Conservation (phyloP, 1,284 basidiomycete species). For the Moniliella sp. region DNA sequence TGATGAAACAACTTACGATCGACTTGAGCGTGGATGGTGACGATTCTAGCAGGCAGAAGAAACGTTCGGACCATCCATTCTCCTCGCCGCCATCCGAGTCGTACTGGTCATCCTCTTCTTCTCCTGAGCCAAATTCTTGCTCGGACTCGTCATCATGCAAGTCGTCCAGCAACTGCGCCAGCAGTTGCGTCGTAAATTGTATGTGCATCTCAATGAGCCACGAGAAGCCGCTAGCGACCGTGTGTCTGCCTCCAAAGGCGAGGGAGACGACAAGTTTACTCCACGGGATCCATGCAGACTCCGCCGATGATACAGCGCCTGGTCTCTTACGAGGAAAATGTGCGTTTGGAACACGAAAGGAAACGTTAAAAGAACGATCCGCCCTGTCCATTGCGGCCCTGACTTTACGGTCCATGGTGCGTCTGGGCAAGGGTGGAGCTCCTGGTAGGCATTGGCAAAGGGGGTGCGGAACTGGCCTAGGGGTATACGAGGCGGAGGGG, state of each 20-base stretch:
- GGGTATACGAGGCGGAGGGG: too few relatives aligned
- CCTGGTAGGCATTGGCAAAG: too few relatives aligned
- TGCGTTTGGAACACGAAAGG: slow-evolving; percentile 47
- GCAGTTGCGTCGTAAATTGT: neutral
- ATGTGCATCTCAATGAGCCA: neutral
- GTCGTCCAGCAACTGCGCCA: neutral
- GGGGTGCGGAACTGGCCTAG: too few relatives aligned
- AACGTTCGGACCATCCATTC: neutral
- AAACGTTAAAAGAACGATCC: slow-evolving; percentile 30
- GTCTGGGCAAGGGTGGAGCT: too few relatives aligned
- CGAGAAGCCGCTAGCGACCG: slow-evolving; percentile 38
- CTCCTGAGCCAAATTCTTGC: neutral
- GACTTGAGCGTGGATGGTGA: too few relatives aligned
- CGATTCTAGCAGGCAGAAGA: too few relatives aligned
- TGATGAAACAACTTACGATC: too few relatives aligned
- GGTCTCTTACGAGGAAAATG: slow-evolving; percentile 69
- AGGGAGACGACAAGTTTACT: slow-evolving; percentile 68
- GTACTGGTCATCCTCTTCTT: neutral
- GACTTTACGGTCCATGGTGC: too few relatives aligned
- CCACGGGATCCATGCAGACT: slow-evolving; percentile 64
- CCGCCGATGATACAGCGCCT: slow-evolving; percentile 58
- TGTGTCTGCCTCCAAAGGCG: slow-evolving; percentile 51
- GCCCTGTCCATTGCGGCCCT: slow-evolving; percentile 18
- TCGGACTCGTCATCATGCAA: neutral
- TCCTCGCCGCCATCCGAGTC: neutral